Evolutionary conservation across 768 basidiomycete genomes (phyloP).

Genomic region (Lactarius vividus): DNA sequence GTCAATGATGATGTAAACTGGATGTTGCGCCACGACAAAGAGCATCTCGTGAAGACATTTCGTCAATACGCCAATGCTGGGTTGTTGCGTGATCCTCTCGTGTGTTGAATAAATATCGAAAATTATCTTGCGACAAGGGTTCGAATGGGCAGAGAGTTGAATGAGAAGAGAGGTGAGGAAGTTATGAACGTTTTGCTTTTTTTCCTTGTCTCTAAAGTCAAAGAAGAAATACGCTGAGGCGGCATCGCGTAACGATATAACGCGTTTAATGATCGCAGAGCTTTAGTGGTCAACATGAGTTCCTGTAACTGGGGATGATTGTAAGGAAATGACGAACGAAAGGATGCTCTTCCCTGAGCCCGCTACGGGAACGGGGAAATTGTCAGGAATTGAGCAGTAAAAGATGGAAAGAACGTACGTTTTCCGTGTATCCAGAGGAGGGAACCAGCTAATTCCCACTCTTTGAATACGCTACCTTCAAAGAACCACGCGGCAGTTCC

Average conservation of each 20-base stretch:
- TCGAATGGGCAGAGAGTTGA: background rate
- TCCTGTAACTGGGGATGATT: background rate
- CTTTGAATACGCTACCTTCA: background rate
- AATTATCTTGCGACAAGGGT: background rate
- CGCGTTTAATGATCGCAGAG: background rate
- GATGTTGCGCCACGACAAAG: background rate
- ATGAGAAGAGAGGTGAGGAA: background rate
- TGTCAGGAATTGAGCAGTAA: background rate
- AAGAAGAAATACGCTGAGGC: background rate
- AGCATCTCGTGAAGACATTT: background rate
- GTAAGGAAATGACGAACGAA: background rate
- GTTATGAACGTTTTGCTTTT: background rate
- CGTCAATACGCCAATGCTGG: background rate
- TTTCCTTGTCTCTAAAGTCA: background rate
- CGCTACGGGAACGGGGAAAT: background rate
- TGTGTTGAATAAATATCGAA: background rate
- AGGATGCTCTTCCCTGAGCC: background rate
- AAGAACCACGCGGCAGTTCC: background rate
- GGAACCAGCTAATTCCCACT: background rate
- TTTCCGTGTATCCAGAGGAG: background rate
- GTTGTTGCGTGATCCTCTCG: background rate
- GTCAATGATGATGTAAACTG: background rate
- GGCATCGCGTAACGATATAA: background rate
- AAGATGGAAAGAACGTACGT: background rate
- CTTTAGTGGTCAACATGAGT: background rate